phyloP scores from a whole-genome alignment of 352 stramenopile species.

The Pythium phragmiticola region DNA sequence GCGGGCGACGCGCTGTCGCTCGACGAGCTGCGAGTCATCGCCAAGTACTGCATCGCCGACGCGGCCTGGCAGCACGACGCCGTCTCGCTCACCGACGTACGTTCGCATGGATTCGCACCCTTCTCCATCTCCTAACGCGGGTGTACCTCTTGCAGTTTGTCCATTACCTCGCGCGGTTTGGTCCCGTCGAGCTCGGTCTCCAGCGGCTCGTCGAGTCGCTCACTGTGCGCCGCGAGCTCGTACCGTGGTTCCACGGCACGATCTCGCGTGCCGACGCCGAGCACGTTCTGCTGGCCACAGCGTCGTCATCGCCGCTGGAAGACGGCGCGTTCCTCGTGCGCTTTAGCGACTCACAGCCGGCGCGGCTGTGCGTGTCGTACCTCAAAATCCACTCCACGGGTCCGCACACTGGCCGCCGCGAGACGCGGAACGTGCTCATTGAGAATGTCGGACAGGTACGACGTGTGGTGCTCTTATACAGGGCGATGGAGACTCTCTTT shows the following conservation, averaged over 20 bases:
- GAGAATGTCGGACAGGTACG: constrained; percentile 44
- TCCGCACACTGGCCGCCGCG: constrained; percentile 33
- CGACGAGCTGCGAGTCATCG: constrained; percentile 57
- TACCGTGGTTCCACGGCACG: constrained; percentile 74
- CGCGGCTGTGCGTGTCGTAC: constrained; percentile 78
- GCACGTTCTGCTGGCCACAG: constrained; percentile 28
- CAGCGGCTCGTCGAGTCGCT: constrained; percentile 66
- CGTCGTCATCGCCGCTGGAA: constrained; percentile 15
- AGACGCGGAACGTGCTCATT: constrained; percentile 76
- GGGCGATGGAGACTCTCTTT: not conserved
- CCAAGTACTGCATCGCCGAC: constrained; percentile 51
- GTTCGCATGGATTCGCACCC: not conserved
- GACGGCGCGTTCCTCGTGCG: constrained; percentile 76
- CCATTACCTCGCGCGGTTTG: constrained; percentile 69
- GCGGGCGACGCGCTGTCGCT: constrained; percentile 41
- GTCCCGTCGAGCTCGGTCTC: constrained; percentile 53
- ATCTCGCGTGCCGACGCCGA: constrained; percentile 54
- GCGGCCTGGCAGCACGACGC: constrained; percentile 40
- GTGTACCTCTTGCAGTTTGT: constrained; percentile 36
- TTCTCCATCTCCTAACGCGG: not conserved
- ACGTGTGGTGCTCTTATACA: not conserved
- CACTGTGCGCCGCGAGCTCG: constrained; percentile 52
- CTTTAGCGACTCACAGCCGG: constrained; percentile 78
- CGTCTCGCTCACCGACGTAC: constrained; percentile 48
- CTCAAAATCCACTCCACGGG: constrained; percentile 56